Evolutionary conservation across 208 protist species (phyloP), one percentile per base, ranked within the genome.

Genomic region (Trypanosoma platydactyli): DNA sequence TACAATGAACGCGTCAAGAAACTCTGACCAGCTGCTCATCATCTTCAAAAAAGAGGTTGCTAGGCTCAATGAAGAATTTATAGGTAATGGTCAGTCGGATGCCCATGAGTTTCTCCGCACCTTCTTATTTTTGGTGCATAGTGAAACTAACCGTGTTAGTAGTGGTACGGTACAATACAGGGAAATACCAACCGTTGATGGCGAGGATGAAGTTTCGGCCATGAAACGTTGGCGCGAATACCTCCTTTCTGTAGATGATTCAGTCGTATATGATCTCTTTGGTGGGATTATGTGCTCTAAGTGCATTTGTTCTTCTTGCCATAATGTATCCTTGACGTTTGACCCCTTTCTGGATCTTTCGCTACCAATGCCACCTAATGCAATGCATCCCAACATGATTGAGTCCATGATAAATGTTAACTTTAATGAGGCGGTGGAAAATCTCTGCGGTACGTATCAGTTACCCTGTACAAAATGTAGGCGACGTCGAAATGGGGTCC

Each of bases 31-130:
- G 45, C 60, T 86, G 41, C 70, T 92, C n/a, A 61, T 80, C 46
- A 81, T 60, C 33, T 58, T 92, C 41, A 95, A 92, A 49, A 68
- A 54, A 41, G 73, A 79, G 27, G 87, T 75, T 6, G 86, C 81
- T 7, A 76, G 65, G 50, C 79, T 62, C 50, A 95, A 93, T 54
- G 71, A 79, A n/a, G 75, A 91, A 62, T 96, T 97, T 62, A 65
- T 38, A n/a, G 71, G 75, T 20, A 81, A 88, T 64, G 73, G 61
- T 6, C 94, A 98, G 67, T 85, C 93, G 52, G 94, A 98, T 68
- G 85, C 88, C 13, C 92, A 97, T 64, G 94, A 98, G 71, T 89
- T 98, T 51, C 77, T 98, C 20, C 80, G 89, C 42, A 93, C 83
- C 12, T 69, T 97, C 38, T 55, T 98, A 9, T 83, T 82, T 58